Evolutionary conservation across 441 rosid species (phyloP), one percentile per base, ranked within the genome.

Genomic region (Cnidoscolus chayamansa): DNA sequence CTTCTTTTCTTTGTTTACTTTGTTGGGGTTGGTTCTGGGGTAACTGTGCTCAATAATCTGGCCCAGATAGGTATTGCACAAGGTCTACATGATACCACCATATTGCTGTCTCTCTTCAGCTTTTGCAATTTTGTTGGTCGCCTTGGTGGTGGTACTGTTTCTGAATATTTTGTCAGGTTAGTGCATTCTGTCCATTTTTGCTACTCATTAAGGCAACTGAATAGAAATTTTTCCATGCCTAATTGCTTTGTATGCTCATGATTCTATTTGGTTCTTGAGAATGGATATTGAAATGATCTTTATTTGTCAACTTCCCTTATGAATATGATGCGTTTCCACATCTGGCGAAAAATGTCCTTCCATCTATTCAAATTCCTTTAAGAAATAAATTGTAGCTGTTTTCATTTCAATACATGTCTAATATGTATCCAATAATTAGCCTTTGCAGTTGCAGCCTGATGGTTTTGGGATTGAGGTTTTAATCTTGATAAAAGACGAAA

Each of bases 111-210:
- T 47, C 78, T 89, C 78, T 92, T 92, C 78, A 87, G 97, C 83
- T 92, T 94, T 78, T 92, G 85, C 85, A 94, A 90, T 81, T 94
- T 94, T 77, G 63, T 75, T 30, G 98, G 98, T 74, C 98, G 97
- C 69, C 94, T 94, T 49, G 84, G 94, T n/a, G 84, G 90, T 8
- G 98, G 98, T 72, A 87, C 81, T 35, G 81, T 90, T 72, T 94
- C 98, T 17, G 97, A 92, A 81, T 85, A 90, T 84, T 92, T 90
- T 71, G 94, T 91, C 78, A 90, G 86, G 98, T 91, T 58, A 77
- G 72, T 59, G n/a, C 75, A 69, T 63, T 47, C 77, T 31, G 5
- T 25, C 43, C 10, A 17, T 47, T 47, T 53, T 7, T 2, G 37
- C 37, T 4, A 31, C 31, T 47, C 48, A 31, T 2, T 47, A 16